A percentile compares a stretch with the other conserved stretches of the same genome.
These are phyloP conservation scores for Thalassiosira profunda DNA, from an alignment of 108 stramenopile species.

Conservation along the genomic window DNA sequence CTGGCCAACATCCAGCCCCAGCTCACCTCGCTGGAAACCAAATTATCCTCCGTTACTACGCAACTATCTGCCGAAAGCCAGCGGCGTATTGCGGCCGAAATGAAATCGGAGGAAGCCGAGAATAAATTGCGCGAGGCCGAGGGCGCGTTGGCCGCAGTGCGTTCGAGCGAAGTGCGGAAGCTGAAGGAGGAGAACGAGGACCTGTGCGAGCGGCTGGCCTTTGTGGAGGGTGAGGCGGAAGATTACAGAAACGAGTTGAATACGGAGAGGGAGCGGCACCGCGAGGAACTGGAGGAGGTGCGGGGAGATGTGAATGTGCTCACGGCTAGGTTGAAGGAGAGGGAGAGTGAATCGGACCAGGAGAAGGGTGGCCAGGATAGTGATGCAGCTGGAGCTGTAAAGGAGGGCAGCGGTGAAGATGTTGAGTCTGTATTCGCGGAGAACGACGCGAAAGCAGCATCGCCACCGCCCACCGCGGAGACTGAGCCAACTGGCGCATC, in stretches of 20 bases:
- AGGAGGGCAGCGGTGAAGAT: not conserved
- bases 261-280: constrained; percentile 68
- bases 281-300: constrained; percentile 73
- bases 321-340: constrained; percentile 32
- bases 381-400: not conserved
- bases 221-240: constrained; percentile 84
- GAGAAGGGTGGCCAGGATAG: not conserved
- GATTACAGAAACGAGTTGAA: constrained; percentile 83
- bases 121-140: constrained; percentile 73
- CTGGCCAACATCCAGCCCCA: constrained; percentile 88
- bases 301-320: constrained; percentile 34
- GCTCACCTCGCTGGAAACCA: constrained; percentile 74
- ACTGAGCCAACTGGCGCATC: constrained; percentile 2
- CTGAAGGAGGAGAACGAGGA: constrained; percentile 82
- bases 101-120: constrained; percentile 81
- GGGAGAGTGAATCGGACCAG: constrained; percentile 19
- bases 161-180: constrained; percentile 37
- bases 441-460: not conserved
- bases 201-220: constrained; percentile 83
- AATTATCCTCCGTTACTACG: constrained; percentile 60
- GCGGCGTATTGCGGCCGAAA: constrained; percentile 76
- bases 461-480: constrained; percentile 5
- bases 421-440: constrained; percentile 6
- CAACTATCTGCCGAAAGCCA: constrained; percentile 73
- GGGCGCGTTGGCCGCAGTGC: constrained; percentile 46